phyloP scores from a whole-genome alignment of 2,329 filamentous ascomycete species.

The Neoascochyta sp. region DNA sequence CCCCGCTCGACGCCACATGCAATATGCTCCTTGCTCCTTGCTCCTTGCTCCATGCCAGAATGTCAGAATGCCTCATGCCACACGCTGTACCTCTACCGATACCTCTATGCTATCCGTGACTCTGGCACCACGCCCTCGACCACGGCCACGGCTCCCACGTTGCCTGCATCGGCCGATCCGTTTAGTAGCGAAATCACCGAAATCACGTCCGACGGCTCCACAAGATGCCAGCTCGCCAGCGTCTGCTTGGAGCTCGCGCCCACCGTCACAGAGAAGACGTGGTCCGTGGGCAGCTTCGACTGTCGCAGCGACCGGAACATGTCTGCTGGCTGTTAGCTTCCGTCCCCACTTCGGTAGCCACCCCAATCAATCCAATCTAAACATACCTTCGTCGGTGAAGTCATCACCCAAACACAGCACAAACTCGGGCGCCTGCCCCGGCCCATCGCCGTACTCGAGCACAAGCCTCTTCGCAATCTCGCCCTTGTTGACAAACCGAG shows the following conservation, averaged over 20 bases:
- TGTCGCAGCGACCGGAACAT: slow-evolving; percentile 77
- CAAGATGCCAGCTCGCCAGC: slow-evolving; percentile 81
- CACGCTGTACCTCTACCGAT: too few relatives aligned
- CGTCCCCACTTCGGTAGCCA: too few relatives aligned
- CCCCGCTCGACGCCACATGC: too few relatives aligned
- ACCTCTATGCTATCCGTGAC: slow-evolving; percentile 25
- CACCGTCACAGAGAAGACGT: slow-evolving; percentile 87
- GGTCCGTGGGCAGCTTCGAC: slow-evolving; percentile 55
- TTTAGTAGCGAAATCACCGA: slow-evolving; percentile 57
- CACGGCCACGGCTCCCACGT: slow-evolving; percentile 40
- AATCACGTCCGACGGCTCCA: slow-evolving; percentile 86
- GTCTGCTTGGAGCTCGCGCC: slow-evolving; percentile 91
- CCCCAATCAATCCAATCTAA: neutral
- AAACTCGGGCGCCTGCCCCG: slow-evolving; percentile 71
- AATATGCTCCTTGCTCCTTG: too few relatives aligned
- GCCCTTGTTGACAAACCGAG: slow-evolving; percentile 96
- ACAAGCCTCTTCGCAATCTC: slow-evolving; percentile 87
- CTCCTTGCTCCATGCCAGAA: slow-evolving; percentile 19
- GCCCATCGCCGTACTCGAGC: slow-evolving; percentile 60
- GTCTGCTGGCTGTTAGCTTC: slow-evolving; percentile 44
- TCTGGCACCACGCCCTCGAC: slow-evolving; percentile 41
- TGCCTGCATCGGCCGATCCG: slow-evolving; percentile 44
- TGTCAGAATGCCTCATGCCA: too few relatives aligned
- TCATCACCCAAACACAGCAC: slow-evolving; percentile 91
- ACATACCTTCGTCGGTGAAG: slow-evolving; percentile 88